These are phyloP conservation scores for Ustilago tritici DNA, from an alignment of 1,284 basidiomycete genomes.

Conservation along the genomic window DNA sequence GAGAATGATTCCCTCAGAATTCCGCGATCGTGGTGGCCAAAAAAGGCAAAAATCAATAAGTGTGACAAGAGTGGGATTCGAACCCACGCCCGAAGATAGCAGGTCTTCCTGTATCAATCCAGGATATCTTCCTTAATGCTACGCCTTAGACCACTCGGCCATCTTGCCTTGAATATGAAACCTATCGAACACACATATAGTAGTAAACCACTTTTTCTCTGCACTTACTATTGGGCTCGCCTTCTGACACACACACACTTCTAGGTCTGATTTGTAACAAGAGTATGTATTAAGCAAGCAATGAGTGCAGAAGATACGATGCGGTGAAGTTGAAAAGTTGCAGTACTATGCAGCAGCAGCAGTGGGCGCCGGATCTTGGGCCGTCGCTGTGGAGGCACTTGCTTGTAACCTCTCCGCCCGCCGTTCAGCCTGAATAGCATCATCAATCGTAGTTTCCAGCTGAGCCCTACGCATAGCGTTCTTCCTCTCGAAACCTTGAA, in stretches of 20 bases:
- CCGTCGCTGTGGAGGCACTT: not conserved
- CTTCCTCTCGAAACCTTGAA: slow-evolving; percentile 50
- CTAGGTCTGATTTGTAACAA: not conserved
- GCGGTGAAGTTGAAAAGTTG: not conserved
- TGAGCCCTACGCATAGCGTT: slow-evolving; percentile 49
- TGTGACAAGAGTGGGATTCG: slow-evolving; percentile 69
- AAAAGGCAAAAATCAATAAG: slow-evolving; percentile 20
- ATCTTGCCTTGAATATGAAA: too few species aligned
- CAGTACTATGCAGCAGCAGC: not conserved
- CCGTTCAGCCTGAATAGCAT: slow-evolving; percentile 38
- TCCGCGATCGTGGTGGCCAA: not conserved
- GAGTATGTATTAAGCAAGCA: not conserved
- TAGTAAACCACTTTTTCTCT: too few species aligned
- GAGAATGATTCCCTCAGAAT: too few species aligned
- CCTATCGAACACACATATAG: too few species aligned
- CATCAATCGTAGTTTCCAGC: slow-evolving; percentile 47
- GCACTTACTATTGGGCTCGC: not conserved
- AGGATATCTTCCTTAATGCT: slow-evolving; percentile 57
- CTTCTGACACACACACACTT: not conserved
- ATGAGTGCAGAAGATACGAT: not conserved
- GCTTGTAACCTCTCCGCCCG: slow-evolving; percentile 33
- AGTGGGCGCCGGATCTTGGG: not conserved
- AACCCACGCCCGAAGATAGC: slow-evolving; percentile 69
- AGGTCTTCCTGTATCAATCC: slow-evolving; percentile 24
- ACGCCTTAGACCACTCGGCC: slow-evolving; percentile 62